Base-by-base conservation (phyloP, 768 basidiomycete species). In the Auricularia sp. region DNA sequence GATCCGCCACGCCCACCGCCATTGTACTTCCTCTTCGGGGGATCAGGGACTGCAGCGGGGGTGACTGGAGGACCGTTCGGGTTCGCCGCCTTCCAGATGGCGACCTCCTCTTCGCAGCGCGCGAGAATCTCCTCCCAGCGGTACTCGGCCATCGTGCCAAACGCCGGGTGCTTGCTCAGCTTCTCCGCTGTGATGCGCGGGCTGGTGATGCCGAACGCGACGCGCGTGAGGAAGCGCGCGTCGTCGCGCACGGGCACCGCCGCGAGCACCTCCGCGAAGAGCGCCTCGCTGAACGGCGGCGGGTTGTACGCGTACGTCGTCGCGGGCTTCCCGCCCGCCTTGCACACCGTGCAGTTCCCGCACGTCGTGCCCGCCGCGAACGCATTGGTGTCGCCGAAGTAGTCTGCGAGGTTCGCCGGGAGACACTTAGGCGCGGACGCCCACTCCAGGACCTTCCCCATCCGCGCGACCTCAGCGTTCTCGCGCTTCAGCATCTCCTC, bases 171-270 rank as follows among this genome's bases (percentile, higher is more conserved):
- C 5, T 73, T 75, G 2, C 77, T 75, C 72, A 79, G 77, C 65
- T 79, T 81, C 66, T 75, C 70, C 2, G 69, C 70, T 1, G 80
- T 79, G 24, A 82, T 72, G 1, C 81, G 75, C 2, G 79, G 79
- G 21, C 79, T 80, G 1, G 77, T 76, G 58, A 83, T 77, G 7
- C 81, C 82, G 64, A 82, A 83, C 3, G 81, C 82, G 74, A 81
- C 75, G 7, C 81, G 77, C 1, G 82, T 80, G n/a, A 83, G 73
- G 37, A 81, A 72, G 5, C 79, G 79, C 33, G 80, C 77, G 64
- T 82, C 81, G 64, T 82, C 80, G 37, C 80, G 79, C 54, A 77
- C 79, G 42, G 73, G 76, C 68, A 81, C n/a, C 11, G 75, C 77
- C 14, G 67, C 68, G 29, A 81, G 74, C 61, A 83, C 79, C 13